These are phyloP conservation scores for Cadophora luteo-olivacea DNA, from an alignment of 2,329 filamentous ascomycete species.

Conservation along the genomic window DNA sequence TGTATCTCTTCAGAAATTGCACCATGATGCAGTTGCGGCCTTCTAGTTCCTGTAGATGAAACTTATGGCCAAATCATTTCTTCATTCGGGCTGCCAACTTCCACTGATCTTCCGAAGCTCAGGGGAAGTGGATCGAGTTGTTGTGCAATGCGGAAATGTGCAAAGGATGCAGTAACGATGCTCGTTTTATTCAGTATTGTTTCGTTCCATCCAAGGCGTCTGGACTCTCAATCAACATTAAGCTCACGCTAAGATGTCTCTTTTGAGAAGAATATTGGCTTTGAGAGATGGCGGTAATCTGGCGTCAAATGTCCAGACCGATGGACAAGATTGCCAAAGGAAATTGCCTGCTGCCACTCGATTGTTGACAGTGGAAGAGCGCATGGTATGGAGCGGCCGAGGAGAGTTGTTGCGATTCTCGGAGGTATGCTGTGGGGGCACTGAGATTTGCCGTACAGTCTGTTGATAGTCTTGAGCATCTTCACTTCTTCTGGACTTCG, in stretches of 20 bases:
- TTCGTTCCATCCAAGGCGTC: neutral
- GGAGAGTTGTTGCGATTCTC: neutral
- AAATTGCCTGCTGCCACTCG: neutral
- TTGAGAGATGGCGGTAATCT: neutral
- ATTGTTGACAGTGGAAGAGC: neutral
- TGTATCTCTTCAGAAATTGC: slow-evolving; percentile 11
- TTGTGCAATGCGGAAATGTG: neutral
- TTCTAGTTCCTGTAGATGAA: slow-evolving; percentile 12
- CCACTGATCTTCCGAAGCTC: slow-evolving; percentile 9
- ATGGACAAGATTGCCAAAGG: neutral
- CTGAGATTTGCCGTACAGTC: neutral
- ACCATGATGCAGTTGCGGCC: slow-evolving; percentile 10
- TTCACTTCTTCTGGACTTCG: slow-evolving; percentile 2
- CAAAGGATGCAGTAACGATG: neutral
- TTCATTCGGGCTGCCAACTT: neutral
- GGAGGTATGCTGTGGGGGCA: neutral
- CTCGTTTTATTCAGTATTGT: slow-evolving; percentile 6
- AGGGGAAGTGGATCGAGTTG: neutral
- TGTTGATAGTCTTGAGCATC: neutral
- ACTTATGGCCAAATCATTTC: slow-evolving; percentile 6
- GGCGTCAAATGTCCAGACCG: neutral
- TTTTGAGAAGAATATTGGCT: neutral
- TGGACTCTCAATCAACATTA: neutral
- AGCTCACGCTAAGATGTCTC: neutral
- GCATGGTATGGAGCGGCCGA: neutral